Evolutionary conservation across 768 basidiomycete species (phyloP).

Genomic region (Phaeotremella fagi): DNA sequence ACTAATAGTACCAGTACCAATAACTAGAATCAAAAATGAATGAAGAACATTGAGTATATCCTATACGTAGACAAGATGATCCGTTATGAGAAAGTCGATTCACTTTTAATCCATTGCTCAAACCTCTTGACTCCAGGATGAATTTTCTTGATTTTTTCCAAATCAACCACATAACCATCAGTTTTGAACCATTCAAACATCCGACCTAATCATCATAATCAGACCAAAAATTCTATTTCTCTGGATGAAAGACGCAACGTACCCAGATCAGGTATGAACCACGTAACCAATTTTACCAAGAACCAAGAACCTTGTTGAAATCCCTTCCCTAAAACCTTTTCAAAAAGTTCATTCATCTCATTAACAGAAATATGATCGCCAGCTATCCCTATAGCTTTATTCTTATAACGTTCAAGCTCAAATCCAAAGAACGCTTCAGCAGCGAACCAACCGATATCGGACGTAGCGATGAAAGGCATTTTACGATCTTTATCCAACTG

Average conservation of each 20-base stretch:
- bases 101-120: conserved; percentile 7
- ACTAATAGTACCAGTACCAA: no score
- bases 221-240: not conserved
- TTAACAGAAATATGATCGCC: conserved; percentile 3
- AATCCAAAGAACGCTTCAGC: conserved; percentile 2
- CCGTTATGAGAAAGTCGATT: conserved; percentile 5
- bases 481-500: not conserved
- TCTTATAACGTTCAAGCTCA: not conserved
- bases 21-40: no score
- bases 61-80: no score
- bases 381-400: conserved; percentile 1
- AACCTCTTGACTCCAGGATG: conserved; percentile 8
- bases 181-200: conserved; percentile 12
- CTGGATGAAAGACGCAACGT: not conserved
- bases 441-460: not conserved
- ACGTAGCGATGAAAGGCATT: not conserved
- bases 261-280: not conserved
- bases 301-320: conserved; percentile 1
- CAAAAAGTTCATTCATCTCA: not conserved
- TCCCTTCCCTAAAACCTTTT: not conserved
- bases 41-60: no score
- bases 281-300: not conserved
- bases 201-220: not conserved
- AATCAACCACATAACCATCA: conserved; percentile 4
- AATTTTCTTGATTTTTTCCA: not conserved